A percentile compares a stretch with the other conserved stretches of the same genome.
phyloP scores from a whole-genome alignment of 352 stramenopile genomes.

The Phytophthora citrophthora region DNA sequence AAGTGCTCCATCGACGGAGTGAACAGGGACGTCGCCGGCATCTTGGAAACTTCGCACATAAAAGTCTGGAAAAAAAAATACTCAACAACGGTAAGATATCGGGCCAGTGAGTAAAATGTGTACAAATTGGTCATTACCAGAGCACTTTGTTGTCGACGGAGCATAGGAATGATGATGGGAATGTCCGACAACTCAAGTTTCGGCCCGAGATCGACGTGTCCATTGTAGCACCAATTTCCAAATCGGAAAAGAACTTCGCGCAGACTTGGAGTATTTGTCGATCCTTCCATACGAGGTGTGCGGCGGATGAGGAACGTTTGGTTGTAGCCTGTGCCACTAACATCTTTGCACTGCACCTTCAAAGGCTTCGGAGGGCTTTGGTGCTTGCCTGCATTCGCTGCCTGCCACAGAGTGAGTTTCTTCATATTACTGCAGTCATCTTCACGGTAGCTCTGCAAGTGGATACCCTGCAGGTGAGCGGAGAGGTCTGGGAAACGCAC shows the following conservation, averaged over 20 bases:
- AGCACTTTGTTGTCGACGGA: slow-evolving; percentile 92
- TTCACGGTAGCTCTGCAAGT: slow-evolving; percentile 84
- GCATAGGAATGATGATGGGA: slow-evolving; percentile 93
- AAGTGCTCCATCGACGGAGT: slow-evolving; percentile 89
- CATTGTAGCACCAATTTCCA: slow-evolving; percentile 96
- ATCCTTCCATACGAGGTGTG: slow-evolving; percentile 46
- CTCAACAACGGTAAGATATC: slow-evolving; percentile 1
- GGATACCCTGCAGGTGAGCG: slow-evolving; percentile 87
- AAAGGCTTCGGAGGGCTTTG: slow-evolving; percentile 79
- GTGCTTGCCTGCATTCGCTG: slow-evolving; percentile 54
- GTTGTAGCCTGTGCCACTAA: slow-evolving; percentile 82
- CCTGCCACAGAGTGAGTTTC: slow-evolving; percentile 94
- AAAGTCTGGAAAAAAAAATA: slow-evolving; percentile 65
- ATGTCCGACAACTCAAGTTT: slow-evolving; percentile 92
- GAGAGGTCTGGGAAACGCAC: slow-evolving; percentile 94
- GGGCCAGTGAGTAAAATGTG: neutral
- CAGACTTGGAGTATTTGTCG: slow-evolving; percentile 50
- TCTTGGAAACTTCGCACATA: slow-evolving; percentile 92
- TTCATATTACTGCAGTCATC: slow-evolving; percentile 89
- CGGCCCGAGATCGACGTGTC: slow-evolving; percentile 90
- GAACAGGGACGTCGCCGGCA: slow-evolving; percentile 91
- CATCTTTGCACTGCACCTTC: slow-evolving; percentile 85
- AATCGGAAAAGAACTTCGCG: slow-evolving; percentile 95
- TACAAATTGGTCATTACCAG: slow-evolving; percentile 52
- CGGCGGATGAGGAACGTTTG: slow-evolving; percentile 87